Evolutionary conservation across 1,139 yeast genomes (phyloP).

Genomic region (Debaryomyces fabryi): DNA sequence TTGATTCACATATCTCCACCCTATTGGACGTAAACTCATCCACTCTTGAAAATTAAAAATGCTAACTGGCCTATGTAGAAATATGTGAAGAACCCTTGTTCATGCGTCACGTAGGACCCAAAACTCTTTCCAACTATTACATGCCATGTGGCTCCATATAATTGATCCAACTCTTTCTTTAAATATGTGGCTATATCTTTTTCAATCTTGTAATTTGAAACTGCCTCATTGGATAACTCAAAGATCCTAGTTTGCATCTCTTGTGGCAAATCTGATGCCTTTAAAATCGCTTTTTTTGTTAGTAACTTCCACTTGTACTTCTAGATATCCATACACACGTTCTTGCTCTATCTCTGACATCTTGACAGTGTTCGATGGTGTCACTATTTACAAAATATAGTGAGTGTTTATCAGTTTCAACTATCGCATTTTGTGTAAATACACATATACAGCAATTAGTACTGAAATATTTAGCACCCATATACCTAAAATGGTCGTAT

Average conservation of each 20-base stretch:
- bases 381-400: conserved; percentile 1
- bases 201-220: conserved; percentile 47
- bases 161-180: conserved; percentile 66
- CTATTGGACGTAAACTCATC: conserved; percentile 20
- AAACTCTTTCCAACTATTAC: conserved; percentile 91
- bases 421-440: conserved; percentile 7
- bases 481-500: background rate
- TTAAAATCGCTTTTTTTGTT: conserved; percentile 39
- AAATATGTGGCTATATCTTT: conserved; percentile 80
- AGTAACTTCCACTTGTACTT: conserved; percentile 11
- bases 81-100: conserved; percentile 79
- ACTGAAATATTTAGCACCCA: background rate
- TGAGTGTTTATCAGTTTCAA: background rate
- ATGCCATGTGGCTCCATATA: conserved; percentile 90
- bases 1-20: background rate
- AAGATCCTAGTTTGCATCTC: conserved; percentile 62
- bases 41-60: conserved; percentile 79
- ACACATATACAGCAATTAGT: background rate
- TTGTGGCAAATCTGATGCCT: conserved; percentile 54
- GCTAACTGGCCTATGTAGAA: conserved; percentile 84
- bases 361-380: background rate
- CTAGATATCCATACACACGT: conserved; percentile 5
- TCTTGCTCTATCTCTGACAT: conserved; percentile 9
- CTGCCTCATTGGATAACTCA: conserved; percentile 58
- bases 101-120: conserved; percentile 94